Conservation (phyloP, 2,329 filamentous ascomycete genomes). For the Aspergillus sp. region DNA sequence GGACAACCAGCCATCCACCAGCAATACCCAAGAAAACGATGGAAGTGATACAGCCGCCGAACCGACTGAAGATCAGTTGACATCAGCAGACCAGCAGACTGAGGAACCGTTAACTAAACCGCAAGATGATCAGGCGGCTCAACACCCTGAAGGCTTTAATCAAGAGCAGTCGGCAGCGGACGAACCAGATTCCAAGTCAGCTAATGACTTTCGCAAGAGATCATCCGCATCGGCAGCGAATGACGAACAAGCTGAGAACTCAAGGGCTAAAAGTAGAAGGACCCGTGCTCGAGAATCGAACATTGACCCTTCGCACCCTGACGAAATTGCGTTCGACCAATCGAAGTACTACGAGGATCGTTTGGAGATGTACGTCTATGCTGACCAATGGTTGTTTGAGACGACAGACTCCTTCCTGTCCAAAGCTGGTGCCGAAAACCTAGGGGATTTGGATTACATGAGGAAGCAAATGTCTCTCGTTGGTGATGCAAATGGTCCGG, state of each 20-base stretch:
- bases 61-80: conserved; percentile 24
- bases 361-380: conserved; percentile 46
- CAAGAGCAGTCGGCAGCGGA: conserved; percentile 19
- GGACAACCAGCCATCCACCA: conserved; percentile 4
- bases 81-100: conserved; percentile 27
- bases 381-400: conserved; percentile 53
- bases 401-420: conserved; percentile 47
- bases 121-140: conserved; percentile 24
- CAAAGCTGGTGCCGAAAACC: conserved; percentile 43
- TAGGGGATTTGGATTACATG: conserved; percentile 38
- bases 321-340: conserved; percentile 46
- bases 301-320: conserved; percentile 41
- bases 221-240: conserved; percentile 55
- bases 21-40: conserved; percentile 8
- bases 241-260: conserved; percentile 51
- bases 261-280: conserved; percentile 54
- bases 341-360: conserved; percentile 50
- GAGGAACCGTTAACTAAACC: conserved; percentile 33
- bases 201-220: conserved; percentile 49
- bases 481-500: conserved; percentile 11
- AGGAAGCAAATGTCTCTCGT: conserved; percentile 21
- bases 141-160: conserved; percentile 12
- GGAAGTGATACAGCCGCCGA: conserved; percentile 9
- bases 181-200: conserved; percentile 26
- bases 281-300: conserved; percentile 54